Evolutionary conservation across 768 basidiomycete genomes (phyloP), one percentile per base, ranked within the genome.

Genomic region (Podaxis carcinomalis): DNA sequence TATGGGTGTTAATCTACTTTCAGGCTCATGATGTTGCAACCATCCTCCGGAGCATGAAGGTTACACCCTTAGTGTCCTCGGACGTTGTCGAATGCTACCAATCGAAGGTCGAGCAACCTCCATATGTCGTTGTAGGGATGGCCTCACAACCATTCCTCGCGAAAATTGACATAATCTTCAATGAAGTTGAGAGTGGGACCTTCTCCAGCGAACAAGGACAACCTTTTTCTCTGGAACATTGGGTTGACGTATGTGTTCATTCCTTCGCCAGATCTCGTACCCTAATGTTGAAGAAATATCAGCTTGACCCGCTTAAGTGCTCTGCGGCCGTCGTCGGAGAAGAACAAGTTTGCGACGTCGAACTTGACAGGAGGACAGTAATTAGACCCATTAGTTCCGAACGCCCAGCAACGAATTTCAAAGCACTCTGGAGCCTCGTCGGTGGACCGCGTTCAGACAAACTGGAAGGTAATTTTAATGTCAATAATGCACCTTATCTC

Each of bases 301-400:
- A 83, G 82, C 64, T 84, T 59, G 80, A 83, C 63, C 71, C 74
- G 32, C 62, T 76, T 14, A 73, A 74, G 59, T 70, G 65, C 44
- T 37, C 65, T 16, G 66, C 70, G 16, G 70, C 76, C 14, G 70
- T 73, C 0, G 56, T 75, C 32, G 81, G 82, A 16, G 78, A 81
- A 64, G 80, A 82, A 60, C 82, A 84, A 65, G 72, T 83, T 19
- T 68, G 81, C n/a, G 82, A 84, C 64, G 68, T 83, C 27, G 81
- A 83, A 59, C 73, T 84, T 19, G 80, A 84, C 62, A 79, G 77
- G 55, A 68, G 71, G 54, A 84, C 81, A 3, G 59, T 75, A 5
- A 66, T 83, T 50, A 70, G 72, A 35, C 74, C 80, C 3, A 58
- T 69, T 5, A 68, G 65, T 36, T 67, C 66, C 23, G 71, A 68